Evolutionary conservation across 1,139 yeast species (phyloP).

Genomic region (Yamadazyma atlantica): DNA sequence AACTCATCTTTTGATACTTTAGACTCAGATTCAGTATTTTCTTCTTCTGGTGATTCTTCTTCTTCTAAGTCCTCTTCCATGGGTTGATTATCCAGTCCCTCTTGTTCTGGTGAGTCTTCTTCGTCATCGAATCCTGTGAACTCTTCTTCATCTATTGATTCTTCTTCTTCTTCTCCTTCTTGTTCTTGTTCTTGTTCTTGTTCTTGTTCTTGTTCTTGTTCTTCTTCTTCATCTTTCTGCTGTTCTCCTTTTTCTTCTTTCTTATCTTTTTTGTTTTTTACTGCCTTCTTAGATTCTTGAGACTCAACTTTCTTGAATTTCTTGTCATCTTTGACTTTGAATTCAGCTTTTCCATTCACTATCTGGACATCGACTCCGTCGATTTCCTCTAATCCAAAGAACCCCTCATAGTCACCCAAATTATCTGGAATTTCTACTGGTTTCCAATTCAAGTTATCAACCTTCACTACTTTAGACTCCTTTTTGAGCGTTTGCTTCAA

Average conservation of each 20-base stretch:
- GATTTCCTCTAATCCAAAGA: conserved; percentile 88
- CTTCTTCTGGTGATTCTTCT: conserved; percentile 17
- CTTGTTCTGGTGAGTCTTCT: too few relatives aligned
- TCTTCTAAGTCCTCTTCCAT: conserved; percentile 9
- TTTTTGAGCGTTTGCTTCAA: conserved; percentile 13
- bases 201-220: conserved; percentile 14
- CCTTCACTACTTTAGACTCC: conserved; percentile 45
- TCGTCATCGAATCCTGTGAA: conserved; percentile 14
- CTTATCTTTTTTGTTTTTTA: conserved; percentile 4
- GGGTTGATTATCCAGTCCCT: conserved; percentile 25
- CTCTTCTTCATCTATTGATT: neutral
- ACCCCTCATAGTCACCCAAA: conserved; percentile 83
- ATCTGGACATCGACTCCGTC: conserved; percentile 85
- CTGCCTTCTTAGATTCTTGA: neutral
- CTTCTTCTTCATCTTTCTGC: conserved; percentile 9
- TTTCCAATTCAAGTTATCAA: conserved; percentile 69
- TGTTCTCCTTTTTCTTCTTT: conserved; percentile 10
- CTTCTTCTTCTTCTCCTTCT: conserved; percentile 13
- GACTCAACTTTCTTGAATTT: conserved; percentile 9
- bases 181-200: conserved; percentile 14
- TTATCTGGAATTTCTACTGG: conserved; percentile 80
- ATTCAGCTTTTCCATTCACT: conserved; percentile 64
- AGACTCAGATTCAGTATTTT: conserved; percentile 8
- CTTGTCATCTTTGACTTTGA: conserved; percentile 50
- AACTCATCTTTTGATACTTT: conserved; percentile 9